These are phyloP conservation scores for Penicillium subrubescens DNA, from an alignment of 495 filamentous ascomycete genomes.

Conservation along the genomic window DNA sequence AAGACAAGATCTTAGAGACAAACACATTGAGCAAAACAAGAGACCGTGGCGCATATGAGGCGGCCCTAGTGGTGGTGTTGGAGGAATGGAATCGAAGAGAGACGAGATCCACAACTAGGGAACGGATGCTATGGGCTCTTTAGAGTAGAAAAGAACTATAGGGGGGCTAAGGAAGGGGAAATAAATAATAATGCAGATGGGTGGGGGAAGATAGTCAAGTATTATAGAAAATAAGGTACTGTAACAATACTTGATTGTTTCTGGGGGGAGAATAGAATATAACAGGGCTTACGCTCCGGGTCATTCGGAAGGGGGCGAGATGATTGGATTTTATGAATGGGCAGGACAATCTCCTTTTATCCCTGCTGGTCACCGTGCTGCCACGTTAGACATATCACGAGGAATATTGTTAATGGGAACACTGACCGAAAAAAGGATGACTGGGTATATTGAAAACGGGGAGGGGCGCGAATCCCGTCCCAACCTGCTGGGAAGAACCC, in stretches of 20 bases:
- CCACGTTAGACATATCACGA: slow-evolving; percentile 37
- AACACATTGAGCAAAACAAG: slow-evolving; percentile 16
- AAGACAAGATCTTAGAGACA: neutral
- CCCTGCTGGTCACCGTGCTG: slow-evolving; percentile 16
- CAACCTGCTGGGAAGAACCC: slow-evolving; percentile 12
- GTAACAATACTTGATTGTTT: neutral
- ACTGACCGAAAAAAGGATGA: slow-evolving; percentile 8
- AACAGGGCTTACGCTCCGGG: neutral
- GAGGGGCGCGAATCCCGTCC: slow-evolving; percentile 16
- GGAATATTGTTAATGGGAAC: slow-evolving; percentile 12
- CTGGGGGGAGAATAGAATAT: neutral
- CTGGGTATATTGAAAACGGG: slow-evolving; percentile 21
- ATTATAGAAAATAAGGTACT: neutral
- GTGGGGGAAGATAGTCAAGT: neutral
- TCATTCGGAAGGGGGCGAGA: slow-evolving; percentile 14
- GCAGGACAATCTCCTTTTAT: slow-evolving; percentile 5
- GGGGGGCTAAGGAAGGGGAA: neutral
- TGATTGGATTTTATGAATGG: slow-evolving; percentile 19
- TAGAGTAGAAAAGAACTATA: neutral
- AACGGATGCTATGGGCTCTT: neutral
- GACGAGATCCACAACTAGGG: neutral
- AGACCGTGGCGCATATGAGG: slow-evolving; percentile 18
- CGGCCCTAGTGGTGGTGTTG: slow-evolving; percentile 7
- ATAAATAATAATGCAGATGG: neutral
- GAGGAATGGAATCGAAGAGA: neutral